phyloP scores from a whole-genome alignment of 2,329 filamentous ascomycete species.

The Stagonosporopsis cucurbitacearum region DNA sequence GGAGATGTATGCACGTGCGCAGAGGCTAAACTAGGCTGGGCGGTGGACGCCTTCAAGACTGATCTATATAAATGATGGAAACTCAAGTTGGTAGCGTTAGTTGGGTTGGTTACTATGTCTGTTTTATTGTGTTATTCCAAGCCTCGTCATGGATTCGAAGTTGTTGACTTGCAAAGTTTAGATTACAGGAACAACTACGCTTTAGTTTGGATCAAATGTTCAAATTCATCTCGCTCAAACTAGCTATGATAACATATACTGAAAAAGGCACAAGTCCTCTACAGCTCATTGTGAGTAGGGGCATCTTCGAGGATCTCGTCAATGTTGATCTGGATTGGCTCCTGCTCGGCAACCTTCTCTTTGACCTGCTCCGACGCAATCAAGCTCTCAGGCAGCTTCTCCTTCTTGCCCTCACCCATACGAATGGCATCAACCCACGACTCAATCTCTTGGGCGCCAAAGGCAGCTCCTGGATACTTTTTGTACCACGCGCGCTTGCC shows the following conservation, averaged over 20 bases:
- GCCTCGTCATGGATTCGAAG: not conserved
- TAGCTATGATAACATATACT: conserved; percentile 5
- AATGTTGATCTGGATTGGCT: conserved; percentile 42
- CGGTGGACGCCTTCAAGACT: not conserved
- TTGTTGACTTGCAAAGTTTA: not conserved
- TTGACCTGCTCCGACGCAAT: conserved; percentile 36
- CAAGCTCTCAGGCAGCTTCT: conserved; percentile 65
- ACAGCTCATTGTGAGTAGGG: conserved; percentile 39
- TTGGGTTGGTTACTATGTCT: not conserved
- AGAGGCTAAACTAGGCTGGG: conserved; percentile 14
- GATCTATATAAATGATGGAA: not conserved
- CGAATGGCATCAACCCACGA: conserved; percentile 90
- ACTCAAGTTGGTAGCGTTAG: not conserved
- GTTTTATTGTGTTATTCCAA: too few species aligned
- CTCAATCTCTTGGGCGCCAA: conserved; percentile 70
- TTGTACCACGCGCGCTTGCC: conserved; percentile 87
- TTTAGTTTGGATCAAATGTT: not conserved
- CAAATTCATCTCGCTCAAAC: not conserved
- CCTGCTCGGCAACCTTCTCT: conserved; percentile 33
- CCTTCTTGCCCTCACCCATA: conserved; percentile 83
- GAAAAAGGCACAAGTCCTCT: not conserved
- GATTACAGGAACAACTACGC: not conserved
- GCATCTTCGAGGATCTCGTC: conserved; percentile 36
- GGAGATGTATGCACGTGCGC: conserved; percentile 18
- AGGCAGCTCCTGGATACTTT: conserved; percentile 66